These are phyloP conservation scores for Fomitopsis palustris DNA, from an alignment of 1,284 basidiomycete genomes.

Conservation along the genomic window DNA sequence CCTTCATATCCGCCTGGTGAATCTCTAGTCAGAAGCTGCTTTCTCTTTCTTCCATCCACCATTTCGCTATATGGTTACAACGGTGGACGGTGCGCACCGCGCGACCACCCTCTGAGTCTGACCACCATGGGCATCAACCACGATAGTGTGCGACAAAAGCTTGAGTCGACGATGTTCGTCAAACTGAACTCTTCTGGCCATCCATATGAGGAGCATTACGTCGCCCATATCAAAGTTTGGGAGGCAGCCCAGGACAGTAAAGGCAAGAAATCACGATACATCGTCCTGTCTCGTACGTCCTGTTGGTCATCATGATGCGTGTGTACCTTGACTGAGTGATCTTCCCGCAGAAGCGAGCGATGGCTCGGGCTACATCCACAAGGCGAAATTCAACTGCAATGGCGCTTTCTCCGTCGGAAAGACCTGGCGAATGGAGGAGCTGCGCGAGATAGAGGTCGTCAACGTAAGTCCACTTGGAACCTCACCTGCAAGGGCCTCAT, in stretches of 20 bases:
- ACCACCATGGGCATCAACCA: conserved; percentile 48
- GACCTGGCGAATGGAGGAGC: conserved; percentile 87
- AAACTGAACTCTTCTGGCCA: conserved; percentile 61
- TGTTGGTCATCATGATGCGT: not conserved
- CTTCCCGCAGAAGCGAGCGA: conserved; percentile 52
- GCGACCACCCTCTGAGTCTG: not conserved
- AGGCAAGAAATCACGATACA: conserved; percentile 78
- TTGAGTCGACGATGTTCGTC: conserved; percentile 82
- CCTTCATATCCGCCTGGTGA: not conserved
- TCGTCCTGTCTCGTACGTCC: conserved; percentile 81
- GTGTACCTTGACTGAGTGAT: conserved; percentile 8
- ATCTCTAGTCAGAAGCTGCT: not conserved
- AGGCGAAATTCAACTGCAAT: conserved; percentile 95
- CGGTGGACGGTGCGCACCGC: not conserved
- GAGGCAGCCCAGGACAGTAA: conserved; percentile 68
- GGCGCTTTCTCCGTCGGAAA: conserved; percentile 97
- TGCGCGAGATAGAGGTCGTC: conserved; percentile 75
- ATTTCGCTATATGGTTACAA: not conserved
- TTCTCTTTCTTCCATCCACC: not conserved
- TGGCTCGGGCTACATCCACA: conserved; percentile 81
- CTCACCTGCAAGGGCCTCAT: not conserved
- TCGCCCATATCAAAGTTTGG: conserved; percentile 87
- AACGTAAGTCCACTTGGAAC: conserved; percentile 33
- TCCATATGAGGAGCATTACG: conserved; percentile 64
- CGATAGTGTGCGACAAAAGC: conserved; percentile 55